Conservation (phyloP, 352 stramenopile genomes). For the Phytophthora uliginosa region DNA sequence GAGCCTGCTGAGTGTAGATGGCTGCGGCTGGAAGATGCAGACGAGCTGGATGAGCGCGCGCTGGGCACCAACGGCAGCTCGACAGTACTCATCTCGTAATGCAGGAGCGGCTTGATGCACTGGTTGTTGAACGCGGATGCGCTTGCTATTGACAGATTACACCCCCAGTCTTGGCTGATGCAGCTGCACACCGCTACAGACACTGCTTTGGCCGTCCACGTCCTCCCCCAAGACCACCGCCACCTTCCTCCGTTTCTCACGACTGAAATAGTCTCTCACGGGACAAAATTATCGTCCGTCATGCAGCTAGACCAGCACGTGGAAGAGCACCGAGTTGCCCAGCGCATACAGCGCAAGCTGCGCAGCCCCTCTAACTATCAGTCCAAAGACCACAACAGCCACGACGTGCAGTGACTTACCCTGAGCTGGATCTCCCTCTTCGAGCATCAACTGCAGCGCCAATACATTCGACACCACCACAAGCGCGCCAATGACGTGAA, state of each 20-base stretch:
- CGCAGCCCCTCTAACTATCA: conserved; percentile 48
- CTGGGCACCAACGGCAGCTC: conserved; percentile 65
- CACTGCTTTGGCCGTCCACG: background rate
- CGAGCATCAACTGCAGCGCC: conserved; percentile 74
- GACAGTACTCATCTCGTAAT: conserved; percentile 50
- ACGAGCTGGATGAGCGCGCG: conserved; percentile 49
- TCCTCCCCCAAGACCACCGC: background rate
- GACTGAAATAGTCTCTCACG: conserved; percentile 34
- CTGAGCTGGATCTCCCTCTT: conserved; percentile 49
- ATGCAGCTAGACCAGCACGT: conserved; percentile 64
- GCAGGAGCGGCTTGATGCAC: background rate
- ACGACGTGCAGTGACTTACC: conserved; percentile 49
- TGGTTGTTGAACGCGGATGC: background rate
- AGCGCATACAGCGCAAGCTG: conserved; percentile 75
- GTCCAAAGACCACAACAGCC: conserved; percentile 46
- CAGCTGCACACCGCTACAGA: conserved; percentile 7
- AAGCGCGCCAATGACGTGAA: conserved; percentile 83
- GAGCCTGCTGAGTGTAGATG: conserved; percentile 59
- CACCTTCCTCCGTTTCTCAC: conserved; percentile 25
- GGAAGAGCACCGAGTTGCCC: conserved; percentile 82
- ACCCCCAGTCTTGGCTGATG: conserved; percentile 7
- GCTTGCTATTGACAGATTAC: conserved; percentile 34
- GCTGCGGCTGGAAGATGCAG: conserved; percentile 50
- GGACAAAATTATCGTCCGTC: conserved; percentile 26
- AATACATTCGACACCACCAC: conserved; percentile 82